phyloP scores from a whole-genome alignment of 345 rosid species.

The Murraya koenigii region DNA sequence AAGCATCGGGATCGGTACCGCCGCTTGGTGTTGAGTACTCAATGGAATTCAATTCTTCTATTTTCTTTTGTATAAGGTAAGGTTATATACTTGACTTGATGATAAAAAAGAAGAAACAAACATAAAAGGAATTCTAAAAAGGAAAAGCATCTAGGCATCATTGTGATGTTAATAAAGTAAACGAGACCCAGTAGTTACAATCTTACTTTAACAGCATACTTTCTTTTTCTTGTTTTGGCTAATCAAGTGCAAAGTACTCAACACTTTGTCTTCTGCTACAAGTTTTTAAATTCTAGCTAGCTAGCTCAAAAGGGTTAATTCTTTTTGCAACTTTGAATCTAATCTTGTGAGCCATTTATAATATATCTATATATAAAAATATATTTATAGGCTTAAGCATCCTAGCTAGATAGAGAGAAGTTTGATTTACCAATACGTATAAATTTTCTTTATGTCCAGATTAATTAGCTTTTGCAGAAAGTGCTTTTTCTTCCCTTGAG shows the following conservation, averaged over 20 bases:
- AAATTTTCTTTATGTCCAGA: not conserved
- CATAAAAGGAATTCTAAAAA: slow-evolving; percentile 29
- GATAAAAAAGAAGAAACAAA: slow-evolving; percentile 10
- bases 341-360: slow-evolving; percentile 23
- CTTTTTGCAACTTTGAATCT: slow-evolving; percentile 38
- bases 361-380: too few relatives aligned
- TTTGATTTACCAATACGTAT: not conserved
- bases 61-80: not conserved
- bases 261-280: slow-evolving; percentile 25
- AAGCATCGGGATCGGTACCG: slow-evolving; percentile 25
- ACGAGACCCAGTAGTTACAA: slow-evolving; percentile 9
- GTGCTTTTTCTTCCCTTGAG: slow-evolving; percentile 10
- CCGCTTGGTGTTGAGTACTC: not conserved
- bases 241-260: slow-evolving; percentile 25
- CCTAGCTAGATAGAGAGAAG: not conserved
- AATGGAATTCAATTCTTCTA: slow-evolving; percentile 24
- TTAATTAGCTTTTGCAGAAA: slow-evolving; percentile 3
- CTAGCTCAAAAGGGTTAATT: slow-evolving; percentile 21
- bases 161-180: slow-evolving; percentile 30
- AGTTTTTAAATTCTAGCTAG: slow-evolving; percentile 18
- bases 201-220: slow-evolving; percentile 9
- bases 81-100: not conserved
- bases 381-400: too few relatives aligned
- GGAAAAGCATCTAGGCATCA: slow-evolving; percentile 42
- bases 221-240: slow-evolving; percentile 43